Base-by-base conservation (phyloP, 257 asterid species). In the Penstemon newberryi region DNA sequence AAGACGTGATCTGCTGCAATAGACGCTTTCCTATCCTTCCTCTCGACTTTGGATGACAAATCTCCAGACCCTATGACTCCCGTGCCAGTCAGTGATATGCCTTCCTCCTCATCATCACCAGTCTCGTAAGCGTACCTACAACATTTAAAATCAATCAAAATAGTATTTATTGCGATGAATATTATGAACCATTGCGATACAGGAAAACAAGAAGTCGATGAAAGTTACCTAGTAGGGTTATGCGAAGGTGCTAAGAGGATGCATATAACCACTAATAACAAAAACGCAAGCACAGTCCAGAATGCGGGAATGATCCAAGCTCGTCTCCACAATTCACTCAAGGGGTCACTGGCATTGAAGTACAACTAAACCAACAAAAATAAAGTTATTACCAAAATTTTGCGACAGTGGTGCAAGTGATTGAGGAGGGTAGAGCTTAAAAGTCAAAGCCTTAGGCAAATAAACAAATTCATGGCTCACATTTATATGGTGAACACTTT, bases 221-320 rank as follows among this genome's bases (percentile, higher is more conserved):
- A 63, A 56, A 40, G 9, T 75, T 86, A 93, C 99, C 99, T 83
- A 40, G 97, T 90, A 52, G 99, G 99, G 84, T 89, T 90, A 69
- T 78, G 64, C 1, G 99, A 93, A 65, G 99, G 99, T 67, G 96
- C 90, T 77, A 90, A 87, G 58, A 93, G 91, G 79, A 93, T 68
- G 83, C 96, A 88, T 63, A 93, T 86, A 59, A 93, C 85, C 75
- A 76, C 85, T 81, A 93, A 77, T 75, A 93, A 75, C 19, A 84
- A 66, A 82, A 85, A 91, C 7, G 97, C 88, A 55, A 94, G 90
- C 75, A 83, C 51, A 53, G 89, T 87, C 99, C 99, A 91, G 83
- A 94, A 94, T 55, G 96, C 96, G 60, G 96, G 89, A 74, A 94
- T 91, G 67, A 94, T 78, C 99, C 99, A 94, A 8, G 99, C 90